A percentile compares a stretch with the other conserved stretches of the same genome.
Conservation (phyloP, 108 stramenopile genomes). For the Cylindrotheca fusiformis region DNA sequence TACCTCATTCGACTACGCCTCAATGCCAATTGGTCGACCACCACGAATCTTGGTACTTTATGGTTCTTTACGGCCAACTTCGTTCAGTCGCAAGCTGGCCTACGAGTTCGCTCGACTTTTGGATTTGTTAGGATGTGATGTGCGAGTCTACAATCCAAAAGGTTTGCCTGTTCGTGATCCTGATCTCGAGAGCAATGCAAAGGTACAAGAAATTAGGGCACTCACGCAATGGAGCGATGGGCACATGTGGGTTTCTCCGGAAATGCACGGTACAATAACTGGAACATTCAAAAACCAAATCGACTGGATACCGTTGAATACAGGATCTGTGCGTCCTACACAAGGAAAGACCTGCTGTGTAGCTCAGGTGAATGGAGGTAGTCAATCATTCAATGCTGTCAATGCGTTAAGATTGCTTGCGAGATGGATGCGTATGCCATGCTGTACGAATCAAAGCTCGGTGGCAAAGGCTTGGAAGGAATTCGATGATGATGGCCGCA, state of each 20-base stretch:
- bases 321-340: constrained; percentile 58
- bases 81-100: constrained; percentile 41
- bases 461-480: constrained; percentile 69
- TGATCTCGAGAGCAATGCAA: constrained; percentile 41
- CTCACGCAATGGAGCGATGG: constrained; percentile 66
- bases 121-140: constrained; percentile 57
- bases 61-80: constrained; percentile 50
- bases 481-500: constrained; percentile 59
- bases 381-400: constrained; percentile 67
- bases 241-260: constrained; percentile 57
- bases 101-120: constrained; percentile 57
- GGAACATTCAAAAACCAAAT: constrained; percentile 71
- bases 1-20: constrained; percentile 39
- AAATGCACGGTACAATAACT: constrained; percentile 70
- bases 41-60: constrained; percentile 50
- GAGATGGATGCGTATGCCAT: constrained; percentile 76
- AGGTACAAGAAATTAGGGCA: constrained; percentile 61
- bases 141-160: constrained; percentile 55
- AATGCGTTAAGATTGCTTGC: constrained; percentile 55
- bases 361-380: constrained; percentile 61
- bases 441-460: constrained; percentile 55
- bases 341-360: constrained; percentile 56
- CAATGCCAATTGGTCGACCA: constrained; percentile 45
- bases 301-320: constrained; percentile 73
- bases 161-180: constrained; percentile 63